Conservation (phyloP, 1,139 yeast species). For the Pneumocystis murina region DNA sequence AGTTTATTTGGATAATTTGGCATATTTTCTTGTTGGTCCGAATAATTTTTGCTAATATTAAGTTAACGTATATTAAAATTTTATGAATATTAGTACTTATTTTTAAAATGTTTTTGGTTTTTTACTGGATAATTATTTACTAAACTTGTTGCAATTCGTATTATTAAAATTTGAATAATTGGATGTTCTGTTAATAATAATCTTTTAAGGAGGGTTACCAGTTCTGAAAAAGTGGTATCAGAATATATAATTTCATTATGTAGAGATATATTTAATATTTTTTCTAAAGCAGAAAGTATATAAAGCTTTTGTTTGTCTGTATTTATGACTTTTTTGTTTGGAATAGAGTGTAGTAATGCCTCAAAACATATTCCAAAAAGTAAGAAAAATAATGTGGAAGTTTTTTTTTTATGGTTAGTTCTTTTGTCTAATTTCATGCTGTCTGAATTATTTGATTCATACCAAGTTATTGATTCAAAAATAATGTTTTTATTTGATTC, state of each 20-base stretch:
- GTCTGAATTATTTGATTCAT: conserved; percentile 8
- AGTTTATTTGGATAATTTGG: conserved; percentile 56
- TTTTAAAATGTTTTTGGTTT: conserved; percentile 9
- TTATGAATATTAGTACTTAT: conserved; percentile 9
- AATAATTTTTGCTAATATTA: conserved; percentile 17
- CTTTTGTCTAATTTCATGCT: conserved; percentile 15
- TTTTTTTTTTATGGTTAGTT: conserved; percentile 35
- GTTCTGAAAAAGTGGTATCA: conserved; percentile 59
- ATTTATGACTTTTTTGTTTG: conserved; percentile 15
- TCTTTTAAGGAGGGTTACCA: conserved; percentile 62
- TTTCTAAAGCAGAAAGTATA: conserved; percentile 40
- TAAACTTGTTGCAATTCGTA: conserved; percentile 13
- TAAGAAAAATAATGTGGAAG: conserved; percentile 62
- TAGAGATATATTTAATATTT: conserved; percentile 42
- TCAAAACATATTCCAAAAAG: conserved; percentile 76
- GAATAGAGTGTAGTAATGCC: conserved; percentile 30
- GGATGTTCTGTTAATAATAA: conserved; percentile 38
- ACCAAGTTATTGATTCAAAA: conserved; percentile 29
- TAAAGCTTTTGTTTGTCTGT: conserved; percentile 23
- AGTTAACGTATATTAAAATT: conserved; percentile 20
- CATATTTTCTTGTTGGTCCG: conserved; percentile 22
- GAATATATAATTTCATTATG: conserved; percentile 49
- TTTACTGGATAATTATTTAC: conserved; percentile 24
- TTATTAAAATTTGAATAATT: conserved; percentile 12
- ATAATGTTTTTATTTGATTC: conserved; percentile 36